Evolutionary conservation across 305 asterid genomes (phyloP), one percentile per base, ranked within the genome.

Genomic region (Euphrasia arctica): DNA sequence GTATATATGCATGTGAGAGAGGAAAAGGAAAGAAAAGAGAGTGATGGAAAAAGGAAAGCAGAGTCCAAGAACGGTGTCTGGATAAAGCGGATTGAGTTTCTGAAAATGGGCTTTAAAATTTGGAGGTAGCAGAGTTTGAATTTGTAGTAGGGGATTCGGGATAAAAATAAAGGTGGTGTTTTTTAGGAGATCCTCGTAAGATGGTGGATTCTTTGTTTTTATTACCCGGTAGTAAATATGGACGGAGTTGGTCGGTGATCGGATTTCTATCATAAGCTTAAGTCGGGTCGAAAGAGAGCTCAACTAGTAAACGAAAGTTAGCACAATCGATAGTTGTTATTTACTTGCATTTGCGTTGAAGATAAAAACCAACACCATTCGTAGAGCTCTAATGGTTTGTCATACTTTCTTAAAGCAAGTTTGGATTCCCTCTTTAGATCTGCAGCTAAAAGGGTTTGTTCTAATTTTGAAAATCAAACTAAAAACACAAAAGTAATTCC

Each of bases 71-170:
- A 63, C 65, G 74, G 75, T 79, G 83, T 77, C 79, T 62, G 75
- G 54, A 42, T 73, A 68, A 81, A 76, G 85, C 39, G 54, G 74
- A 36, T 77, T 68, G 67, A 62, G 88, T 64, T 76, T 79, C 77
- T 80, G 75, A 63, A 77, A 78, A 73, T 70, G 74, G 70, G 70
- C 27, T 70, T 79, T 61, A 43, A 66, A 72, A 66, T 51, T 7
- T 71, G 81, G 85, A 78, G 84, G 73, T 69, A 61, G 25, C 60
- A 61, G 78, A 79, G 72, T 85, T 85, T 80, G 89, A 85, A 83
- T 72, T 36, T 25, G 2, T 59, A 5, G 36, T 62, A 5, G 29
- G 48, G 82, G 65, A 60, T 75, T 66, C 41, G 79, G 67, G 85
- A 78, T 25, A 80, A 78, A 81, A 82, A 75, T 45, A 4, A 11